Evolutionary conservation across 2,329 filamentous ascomycete genomes (phyloP), one percentile per base, ranked within the genome.

Genomic region (Aspergillus sp.): DNA sequence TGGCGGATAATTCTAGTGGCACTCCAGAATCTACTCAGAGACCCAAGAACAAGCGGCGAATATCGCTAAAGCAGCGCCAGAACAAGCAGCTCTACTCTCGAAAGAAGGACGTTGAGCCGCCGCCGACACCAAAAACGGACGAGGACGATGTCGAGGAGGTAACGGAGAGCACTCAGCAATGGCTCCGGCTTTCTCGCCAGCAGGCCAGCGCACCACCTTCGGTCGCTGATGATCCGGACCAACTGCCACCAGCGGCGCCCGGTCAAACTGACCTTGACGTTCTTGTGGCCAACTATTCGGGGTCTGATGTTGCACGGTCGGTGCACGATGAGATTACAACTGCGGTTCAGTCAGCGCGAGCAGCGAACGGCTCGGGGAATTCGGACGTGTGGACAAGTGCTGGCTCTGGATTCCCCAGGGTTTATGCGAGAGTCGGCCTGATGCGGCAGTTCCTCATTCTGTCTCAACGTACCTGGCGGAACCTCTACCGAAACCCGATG

Each of bases 401-500:
- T 15, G 36, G 46, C 2, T 72, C 71, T 32, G 73, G 72, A 6
- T 75, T 86, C 45, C 77, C 89, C 40, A 82, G 78, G 52, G 82
- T 85, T 12, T 95, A 93, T 59, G 75, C 78, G 36, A 84, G 91
- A 37, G 72, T 95, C 36, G 79, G 89, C 29, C 79, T 88, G 44
- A 50, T 73, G 6, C 72, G 80, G 26, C 91, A 98, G 58, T 96
- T 98, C 60, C 53, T 80, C 34, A 95, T 98, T 47, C 69, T 98
- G 8, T 93, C 89, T 0, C 74, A 79, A 49, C 78, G 91, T 28
- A 98, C 91, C 0, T 98, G 89, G 89, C 86, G 83, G 53, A 98
- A 98, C 53, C 71, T 98, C 5, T 96, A 98, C 66, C 80, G 91
- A 36, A 95, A 98, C 57, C 91, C 91, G 1, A 88, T 96, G 75